A percentile compares a stretch with the other conserved stretches of the same genome.
These are phyloP conservation scores for Mortierella sp. DNA, from an alignment of 371 early-diverging fungal genomes.

Conservation along the genomic window DNA sequence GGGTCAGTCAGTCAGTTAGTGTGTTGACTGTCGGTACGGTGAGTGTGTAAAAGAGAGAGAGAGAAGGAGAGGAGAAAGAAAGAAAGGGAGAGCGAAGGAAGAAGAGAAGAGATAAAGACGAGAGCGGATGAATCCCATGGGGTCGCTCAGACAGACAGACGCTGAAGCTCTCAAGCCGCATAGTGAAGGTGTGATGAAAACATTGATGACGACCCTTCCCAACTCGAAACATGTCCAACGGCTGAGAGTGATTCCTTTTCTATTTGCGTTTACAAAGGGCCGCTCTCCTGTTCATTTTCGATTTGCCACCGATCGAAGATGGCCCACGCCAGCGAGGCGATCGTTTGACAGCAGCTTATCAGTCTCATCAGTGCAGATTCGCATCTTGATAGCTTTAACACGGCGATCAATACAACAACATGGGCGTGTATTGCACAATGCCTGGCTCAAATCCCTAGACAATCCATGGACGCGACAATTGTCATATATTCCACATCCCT, in stretches of 20 bases:
- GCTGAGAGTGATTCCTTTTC: background rate
- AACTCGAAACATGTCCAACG: background rate
- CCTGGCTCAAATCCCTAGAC: too few species aligned
- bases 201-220: background rate
- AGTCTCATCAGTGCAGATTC: too few species aligned
- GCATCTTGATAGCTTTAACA: too few species aligned
- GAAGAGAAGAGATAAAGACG: background rate
- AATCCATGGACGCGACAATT: too few species aligned
- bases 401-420: too few species aligned
- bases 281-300: too few species aligned
- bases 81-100: background rate
- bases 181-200: background rate
- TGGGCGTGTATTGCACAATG: too few species aligned
- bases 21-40: background rate
- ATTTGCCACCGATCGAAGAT: too few species aligned
- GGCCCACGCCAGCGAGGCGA: too few species aligned
- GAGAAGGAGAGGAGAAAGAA: background rate
- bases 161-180: background rate
- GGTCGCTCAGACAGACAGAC: background rate
- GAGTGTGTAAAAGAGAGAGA: background rate
- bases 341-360: too few species aligned
- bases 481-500: background rate
- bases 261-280: background rate
- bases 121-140: slow-evolving; percentile 4
- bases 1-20: background rate